Evolutionary conservation across 495 filamentous ascomycete species (phyloP).

Genomic region (Neurospora sp.): DNA sequence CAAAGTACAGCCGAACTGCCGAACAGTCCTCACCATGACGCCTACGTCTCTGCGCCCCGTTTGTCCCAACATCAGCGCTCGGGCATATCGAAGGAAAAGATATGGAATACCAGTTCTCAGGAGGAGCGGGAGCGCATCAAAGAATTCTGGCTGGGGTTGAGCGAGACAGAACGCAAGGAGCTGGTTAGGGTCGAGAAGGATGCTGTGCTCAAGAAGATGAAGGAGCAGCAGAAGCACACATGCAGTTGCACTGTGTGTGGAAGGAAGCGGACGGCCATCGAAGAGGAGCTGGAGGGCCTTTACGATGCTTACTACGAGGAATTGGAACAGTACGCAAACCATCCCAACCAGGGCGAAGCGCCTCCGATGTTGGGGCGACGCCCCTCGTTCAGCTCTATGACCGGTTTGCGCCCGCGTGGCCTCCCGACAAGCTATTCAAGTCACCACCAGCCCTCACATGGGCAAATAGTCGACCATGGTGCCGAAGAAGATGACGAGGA

Average conservation of each 20-base stretch:
- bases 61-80: constrained; percentile 27
- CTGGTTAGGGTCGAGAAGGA: constrained; percentile 98
- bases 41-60: constrained; percentile 8
- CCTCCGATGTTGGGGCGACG: constrained; percentile 58
- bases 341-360: constrained; percentile 55
- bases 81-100: constrained; percentile 62
- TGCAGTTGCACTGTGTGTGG: constrained; percentile 98
- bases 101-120: constrained; percentile 91
- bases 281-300: constrained; percentile 96
- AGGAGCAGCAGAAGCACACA: constrained; percentile 98
- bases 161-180: constrained; percentile 85
- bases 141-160: constrained; percentile 95
- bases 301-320: constrained; percentile 99
- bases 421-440: constrained; percentile 33
- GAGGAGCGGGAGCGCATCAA: constrained; percentile 96
- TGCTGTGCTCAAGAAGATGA: constrained; percentile 97
- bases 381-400: constrained; percentile 45
- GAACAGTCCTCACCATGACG: constrained; percentile 12
- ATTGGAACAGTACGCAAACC: constrained; percentile 91
- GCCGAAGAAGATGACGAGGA: constrained; percentile 56
- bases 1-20: constrained; percentile 4
- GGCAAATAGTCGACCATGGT: constrained; percentile 48
- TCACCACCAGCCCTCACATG: constrained; percentile 41
- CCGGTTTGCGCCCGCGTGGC: constrained; percentile 38
- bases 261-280: constrained; percentile 91